Percentiles rank a stretch among this genome's conserved stretches.
phyloP scores from a whole-genome alignment of 495 filamentous ascomycete species.

The Corynascus novoguineensis region DNA sequence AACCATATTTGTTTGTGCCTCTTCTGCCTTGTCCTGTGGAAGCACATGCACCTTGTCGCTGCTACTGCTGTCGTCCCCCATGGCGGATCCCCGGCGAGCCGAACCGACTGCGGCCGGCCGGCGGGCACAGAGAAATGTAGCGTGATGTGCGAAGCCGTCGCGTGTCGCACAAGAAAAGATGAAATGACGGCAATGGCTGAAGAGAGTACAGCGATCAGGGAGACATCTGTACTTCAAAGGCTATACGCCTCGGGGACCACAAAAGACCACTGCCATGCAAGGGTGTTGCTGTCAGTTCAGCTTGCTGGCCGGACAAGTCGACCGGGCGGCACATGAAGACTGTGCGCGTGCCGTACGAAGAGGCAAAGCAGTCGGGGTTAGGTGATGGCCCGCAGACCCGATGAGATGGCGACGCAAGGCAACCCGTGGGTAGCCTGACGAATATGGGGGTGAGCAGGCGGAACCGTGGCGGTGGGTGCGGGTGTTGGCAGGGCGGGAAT shows the following conservation, averaged over 20 bases:
- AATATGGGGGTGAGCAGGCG: too few relatives aligned
- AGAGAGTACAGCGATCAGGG: not conserved
- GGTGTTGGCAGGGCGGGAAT: not conserved
- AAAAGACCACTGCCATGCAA: not conserved
- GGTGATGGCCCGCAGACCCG: too few relatives aligned
- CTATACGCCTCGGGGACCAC: not conserved
- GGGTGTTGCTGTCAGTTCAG: too few relatives aligned
- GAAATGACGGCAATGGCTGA: not conserved
- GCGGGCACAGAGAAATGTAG: constrained; percentile 1
- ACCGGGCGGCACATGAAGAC: too few relatives aligned
- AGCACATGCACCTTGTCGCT: not conserved
- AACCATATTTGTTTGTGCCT: not conserved
- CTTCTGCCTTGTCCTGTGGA: not conserved
- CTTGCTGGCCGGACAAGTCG: too few relatives aligned
- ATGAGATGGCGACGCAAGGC: not conserved
- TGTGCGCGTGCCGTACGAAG: not conserved
- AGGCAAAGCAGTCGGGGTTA: too few relatives aligned
- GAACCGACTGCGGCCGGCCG: constrained; percentile 8
- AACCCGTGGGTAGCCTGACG: too few relatives aligned
- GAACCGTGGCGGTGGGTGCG: constrained; percentile 1
- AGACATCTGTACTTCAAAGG: not conserved
- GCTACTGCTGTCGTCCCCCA: constrained; percentile 3
- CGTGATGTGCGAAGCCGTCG: not conserved
- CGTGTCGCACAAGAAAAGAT: not conserved
- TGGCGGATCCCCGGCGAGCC: constrained; percentile 1